Evolutionary conservation across 2,329 filamentous ascomycete species (phyloP).

Genomic region (Ceratocystis huliohia): DNA sequence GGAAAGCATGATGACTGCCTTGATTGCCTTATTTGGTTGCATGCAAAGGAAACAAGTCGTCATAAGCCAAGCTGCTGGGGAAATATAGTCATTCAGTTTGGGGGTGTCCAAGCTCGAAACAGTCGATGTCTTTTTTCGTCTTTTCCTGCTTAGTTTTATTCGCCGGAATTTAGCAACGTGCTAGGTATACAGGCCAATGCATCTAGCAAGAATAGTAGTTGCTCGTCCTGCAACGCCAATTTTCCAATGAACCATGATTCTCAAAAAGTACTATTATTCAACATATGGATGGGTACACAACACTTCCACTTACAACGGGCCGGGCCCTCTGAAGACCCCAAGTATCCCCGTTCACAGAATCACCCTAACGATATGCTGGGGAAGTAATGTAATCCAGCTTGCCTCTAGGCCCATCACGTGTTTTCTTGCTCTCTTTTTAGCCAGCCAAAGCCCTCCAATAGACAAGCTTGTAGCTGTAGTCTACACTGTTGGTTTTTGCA

Average conservation of each 20-base stretch:
- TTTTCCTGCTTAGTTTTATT: background rate
- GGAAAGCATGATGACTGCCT: background rate
- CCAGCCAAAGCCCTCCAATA: too few species aligned
- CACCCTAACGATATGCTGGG: background rate
- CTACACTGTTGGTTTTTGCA: too few species aligned
- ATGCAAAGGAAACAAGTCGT: background rate
- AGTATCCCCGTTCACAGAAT: background rate
- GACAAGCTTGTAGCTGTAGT: too few species aligned
- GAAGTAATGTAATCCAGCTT: background rate
- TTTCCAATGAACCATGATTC: background rate
- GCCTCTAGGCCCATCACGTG: background rate
- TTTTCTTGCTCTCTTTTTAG: background rate
- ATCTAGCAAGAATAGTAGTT: background rate
- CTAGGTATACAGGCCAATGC: background rate
- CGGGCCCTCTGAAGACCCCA: background rate
- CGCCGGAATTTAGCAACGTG: background rate
- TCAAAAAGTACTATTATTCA: background rate
- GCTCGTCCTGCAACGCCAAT: background rate
- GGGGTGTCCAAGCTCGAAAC: slow-evolving; percentile 3
- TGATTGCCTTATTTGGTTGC: background rate
- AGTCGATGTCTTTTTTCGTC: background rate
- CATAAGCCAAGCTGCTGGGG: background rate
- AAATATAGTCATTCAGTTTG: background rate
- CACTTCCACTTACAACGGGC: background rate
- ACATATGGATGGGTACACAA: background rate